Percentiles rank a stretch among this genome's conserved stretches.
Evolutionary conservation across 805 yeast genomes (phyloP).

Genomic region (Pichia paraexigua): DNA sequence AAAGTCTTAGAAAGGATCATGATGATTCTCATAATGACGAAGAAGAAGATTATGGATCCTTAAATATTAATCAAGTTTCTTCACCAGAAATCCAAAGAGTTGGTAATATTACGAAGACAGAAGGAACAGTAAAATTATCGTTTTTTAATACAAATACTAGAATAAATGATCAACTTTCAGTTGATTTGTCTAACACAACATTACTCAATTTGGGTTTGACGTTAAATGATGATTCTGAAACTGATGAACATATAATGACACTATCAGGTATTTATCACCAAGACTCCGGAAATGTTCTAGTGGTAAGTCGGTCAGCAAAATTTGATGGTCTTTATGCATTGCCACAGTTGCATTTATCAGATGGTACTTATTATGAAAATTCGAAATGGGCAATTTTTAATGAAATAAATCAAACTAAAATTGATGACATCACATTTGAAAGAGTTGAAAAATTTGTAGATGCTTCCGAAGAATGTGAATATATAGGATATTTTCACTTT

Average conservation of each 20-base stretch:
- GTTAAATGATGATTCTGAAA: conserved; percentile 39
- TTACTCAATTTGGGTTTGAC: conserved; percentile 26
- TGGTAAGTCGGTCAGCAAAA: conserved; percentile 55
- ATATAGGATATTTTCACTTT: conserved; percentile 57
- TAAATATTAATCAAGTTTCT: conserved; percentile 1
- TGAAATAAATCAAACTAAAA: conserved; percentile 34
- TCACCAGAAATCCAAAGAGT: conserved; percentile 7
- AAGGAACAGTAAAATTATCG: conserved; percentile 18
- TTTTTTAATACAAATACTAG: conserved; percentile 13
- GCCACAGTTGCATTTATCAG: conserved; percentile 42
- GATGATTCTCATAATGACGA: conserved; percentile 1
- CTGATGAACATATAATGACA: conserved; percentile 40
- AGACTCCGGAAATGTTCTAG: conserved; percentile 52
- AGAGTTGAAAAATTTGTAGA: conserved; percentile 31
- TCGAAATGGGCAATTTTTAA: conserved; percentile 38
- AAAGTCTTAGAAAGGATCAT: conserved; percentile 6
- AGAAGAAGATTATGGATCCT: conserved; percentile 1
- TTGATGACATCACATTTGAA: conserved; percentile 32
- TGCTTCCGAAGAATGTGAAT: conserved; percentile 52
- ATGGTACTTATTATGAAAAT: conserved; percentile 34
- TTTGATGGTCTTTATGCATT: conserved; percentile 54
- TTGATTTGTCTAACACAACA: conserved; percentile 21
- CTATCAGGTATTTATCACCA: conserved; percentile 62
- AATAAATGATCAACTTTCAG: not conserved
- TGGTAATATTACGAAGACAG: conserved; percentile 23